phyloP scores from a whole-genome alignment of 805 yeast genomes.

The Yarrowia keelungensis region DNA sequence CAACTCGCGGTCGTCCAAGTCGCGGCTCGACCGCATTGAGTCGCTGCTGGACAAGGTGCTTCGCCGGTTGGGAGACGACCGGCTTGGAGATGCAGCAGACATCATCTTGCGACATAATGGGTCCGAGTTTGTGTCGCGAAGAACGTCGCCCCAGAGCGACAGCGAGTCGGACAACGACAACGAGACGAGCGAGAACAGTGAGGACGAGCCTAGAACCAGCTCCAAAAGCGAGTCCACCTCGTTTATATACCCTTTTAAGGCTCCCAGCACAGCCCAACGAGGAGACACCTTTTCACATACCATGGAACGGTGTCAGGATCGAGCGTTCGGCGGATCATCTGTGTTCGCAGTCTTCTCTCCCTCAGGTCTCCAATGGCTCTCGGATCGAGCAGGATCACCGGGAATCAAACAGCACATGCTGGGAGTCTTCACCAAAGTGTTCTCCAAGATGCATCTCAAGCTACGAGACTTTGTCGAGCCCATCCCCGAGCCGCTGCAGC shows the following conservation, averaged over 20 bases:
- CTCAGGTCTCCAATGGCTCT: constrained; percentile 53
- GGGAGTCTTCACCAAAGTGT: constrained; percentile 29
- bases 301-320: constrained; percentile 31
- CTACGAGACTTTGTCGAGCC: constrained; percentile 34
- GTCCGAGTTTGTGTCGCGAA: constrained; percentile 22
- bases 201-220: constrained; percentile 10
- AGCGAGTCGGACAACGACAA: background rate
- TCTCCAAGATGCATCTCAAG: constrained; percentile 25
- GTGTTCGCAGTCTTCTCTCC: constrained; percentile 53
- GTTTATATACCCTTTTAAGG: constrained; percentile 29
- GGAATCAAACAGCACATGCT: constrained; percentile 29
- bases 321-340: constrained; percentile 6
- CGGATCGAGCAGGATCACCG: constrained; percentile 39
- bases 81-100: constrained; percentile 30
- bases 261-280: constrained; percentile 6
- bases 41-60: constrained; percentile 41
- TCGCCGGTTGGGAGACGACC: constrained; percentile 29
- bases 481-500: constrained; percentile 29
- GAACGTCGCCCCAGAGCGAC: constrained; percentile 8
- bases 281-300: constrained; percentile 28
- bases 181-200: constrained; percentile 8
- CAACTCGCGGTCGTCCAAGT: constrained; percentile 26
- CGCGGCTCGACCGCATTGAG: constrained; percentile 44
- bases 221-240: constrained; percentile 20
- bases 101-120: constrained; percentile 15